Evolutionary conservation across 768 basidiomycete genomes (phyloP).

Genomic region (Gymnopilus dilepis): DNA sequence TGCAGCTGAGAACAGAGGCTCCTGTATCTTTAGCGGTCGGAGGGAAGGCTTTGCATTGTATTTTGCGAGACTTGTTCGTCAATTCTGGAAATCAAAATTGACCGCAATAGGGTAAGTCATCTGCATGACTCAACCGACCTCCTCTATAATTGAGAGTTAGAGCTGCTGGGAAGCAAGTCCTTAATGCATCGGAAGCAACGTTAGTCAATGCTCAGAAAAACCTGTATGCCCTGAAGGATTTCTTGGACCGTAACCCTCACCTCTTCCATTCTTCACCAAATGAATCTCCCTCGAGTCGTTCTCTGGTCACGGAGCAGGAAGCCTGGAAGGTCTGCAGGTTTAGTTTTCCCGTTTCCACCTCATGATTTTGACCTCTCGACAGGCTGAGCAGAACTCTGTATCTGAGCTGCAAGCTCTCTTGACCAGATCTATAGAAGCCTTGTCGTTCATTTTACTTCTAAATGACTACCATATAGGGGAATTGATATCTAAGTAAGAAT

Average conservation of each 20-base stretch:
- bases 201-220: slow-evolving; percentile 82
- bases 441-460: slow-evolving; percentile 90
- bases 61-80: slow-evolving; percentile 82
- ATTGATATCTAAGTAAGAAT: slow-evolving; percentile 72
- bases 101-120: slow-evolving; percentile 57
- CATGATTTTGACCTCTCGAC: slow-evolving; percentile 5
- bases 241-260: slow-evolving; percentile 82
- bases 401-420: slow-evolving; percentile 76
- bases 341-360: not conserved
- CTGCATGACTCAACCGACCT: not conserved
- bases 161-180: slow-evolving; percentile 50
- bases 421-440: slow-evolving; percentile 87
- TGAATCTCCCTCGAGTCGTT: slow-evolving; percentile 63
- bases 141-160: slow-evolving; percentile 3
- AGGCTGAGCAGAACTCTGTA: slow-evolving; percentile 88
- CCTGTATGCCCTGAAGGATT: slow-evolving; percentile 74
- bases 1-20: slow-evolving; percentile 74
- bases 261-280: slow-evolving; percentile 84
- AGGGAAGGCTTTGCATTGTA: slow-evolving; percentile 89
- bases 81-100: slow-evolving; percentile 87
- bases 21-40: slow-evolving; percentile 82
- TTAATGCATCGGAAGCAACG: slow-evolving; percentile 64
- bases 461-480: slow-evolving; percentile 91
- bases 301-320: slow-evolving; percentile 74
- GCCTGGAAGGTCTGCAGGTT: slow-evolving; percentile 78